These are phyloP conservation scores for Gomphus bonarii DNA, from an alignment of 1,284 basidiomycete species.

Conservation along the genomic window DNA sequence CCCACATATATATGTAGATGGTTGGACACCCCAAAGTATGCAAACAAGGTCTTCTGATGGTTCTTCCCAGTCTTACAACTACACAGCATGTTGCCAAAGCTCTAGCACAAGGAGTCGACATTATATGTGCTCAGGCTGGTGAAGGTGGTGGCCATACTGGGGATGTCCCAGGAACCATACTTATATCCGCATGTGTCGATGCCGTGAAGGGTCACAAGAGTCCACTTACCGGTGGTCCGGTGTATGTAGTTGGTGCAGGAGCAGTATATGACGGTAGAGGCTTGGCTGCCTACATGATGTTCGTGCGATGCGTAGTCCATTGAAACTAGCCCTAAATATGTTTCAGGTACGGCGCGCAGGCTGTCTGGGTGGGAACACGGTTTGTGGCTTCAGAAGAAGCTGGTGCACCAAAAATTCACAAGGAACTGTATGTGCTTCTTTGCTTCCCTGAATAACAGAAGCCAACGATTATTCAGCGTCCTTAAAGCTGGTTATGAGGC, in stretches of 20 bases:
- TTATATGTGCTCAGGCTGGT: conserved; percentile 84
- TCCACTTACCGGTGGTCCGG: conserved; percentile 67
- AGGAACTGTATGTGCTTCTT: conserved; percentile 40
- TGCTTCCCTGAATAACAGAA: not conserved
- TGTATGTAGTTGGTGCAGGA: conserved; percentile 79
- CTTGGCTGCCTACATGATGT: conserved; percentile 77
- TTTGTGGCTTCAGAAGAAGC: conserved; percentile 83
- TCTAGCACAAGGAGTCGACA: conserved; percentile 69
- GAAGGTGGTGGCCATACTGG: conserved; percentile 84
- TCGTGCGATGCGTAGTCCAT: conserved; percentile 26
- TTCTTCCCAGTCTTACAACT: not conserved
- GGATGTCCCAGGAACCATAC: conserved; percentile 58
- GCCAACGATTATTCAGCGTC: conserved; percentile 20
- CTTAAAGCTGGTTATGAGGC: conserved; percentile 49
- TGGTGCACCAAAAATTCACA: conserved; percentile 73
- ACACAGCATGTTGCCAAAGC: conserved; percentile 64
- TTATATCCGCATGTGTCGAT: conserved; percentile 84
- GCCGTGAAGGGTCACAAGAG: conserved; percentile 63
- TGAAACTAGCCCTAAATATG: not conserved
- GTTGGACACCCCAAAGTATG: conserved; percentile 69
- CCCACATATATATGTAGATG: conserved; percentile 39
- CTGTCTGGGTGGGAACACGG: conserved; percentile 59
- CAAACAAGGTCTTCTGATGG: not conserved
- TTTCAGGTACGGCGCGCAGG: conserved; percentile 7
- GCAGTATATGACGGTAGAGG: conserved; percentile 80